Base-by-base conservation (phyloP, 1,139 yeast genomes). In the Kodamaea ohmeri region DNA sequence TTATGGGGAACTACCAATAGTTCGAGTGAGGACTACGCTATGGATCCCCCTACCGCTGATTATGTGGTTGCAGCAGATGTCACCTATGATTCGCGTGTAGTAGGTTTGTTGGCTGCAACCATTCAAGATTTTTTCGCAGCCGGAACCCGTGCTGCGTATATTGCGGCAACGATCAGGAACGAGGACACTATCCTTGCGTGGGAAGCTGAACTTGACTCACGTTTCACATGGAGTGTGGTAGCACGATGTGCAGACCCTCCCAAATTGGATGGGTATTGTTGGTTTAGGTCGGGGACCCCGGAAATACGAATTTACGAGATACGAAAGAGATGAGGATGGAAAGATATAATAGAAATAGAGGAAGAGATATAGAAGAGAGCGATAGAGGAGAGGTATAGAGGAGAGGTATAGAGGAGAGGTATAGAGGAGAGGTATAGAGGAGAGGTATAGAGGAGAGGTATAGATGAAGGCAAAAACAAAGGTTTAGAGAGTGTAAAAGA, bases 11-110 rank as follows among this genome's bases (percentile, higher is more conserved):
- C 55, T 3, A 56, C 55, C 16, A 47, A 51, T 14, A 34, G 40
- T 6, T 4, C 9, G 8, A 9, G 21, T 15, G 28, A 22, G 35
- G 41, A 35, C 8, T 37, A 21, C 19, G 30, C 25, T 6, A 30
- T 36, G 12, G 61, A 60, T 13, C 45, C 52, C 4, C 55, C 56
- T 0, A 48, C 49, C 4, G 56, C 65, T 9, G 78, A 80, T 49
- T 58, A 77, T 1, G 58, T 85, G 0, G 56, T 88, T 2, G 96
- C 90, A 0, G 92, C 96, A 0, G 96, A 88, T 56, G 86, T 89
- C 20, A 87, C 96, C 0, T 90, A 86, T 58, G 97, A 90, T 53
- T 58, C 76, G 1, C 63, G 74, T 3, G 67, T 79, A 2, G 68
- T 85, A n/a, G 78, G 78, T 0, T 61, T 61, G n/a, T 65, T 89